Percentiles rank a stretch among this genome's conserved stretches.
Conservation (phyloP, 129 eudicot genomes). For the Escallonia rubra region DNA sequence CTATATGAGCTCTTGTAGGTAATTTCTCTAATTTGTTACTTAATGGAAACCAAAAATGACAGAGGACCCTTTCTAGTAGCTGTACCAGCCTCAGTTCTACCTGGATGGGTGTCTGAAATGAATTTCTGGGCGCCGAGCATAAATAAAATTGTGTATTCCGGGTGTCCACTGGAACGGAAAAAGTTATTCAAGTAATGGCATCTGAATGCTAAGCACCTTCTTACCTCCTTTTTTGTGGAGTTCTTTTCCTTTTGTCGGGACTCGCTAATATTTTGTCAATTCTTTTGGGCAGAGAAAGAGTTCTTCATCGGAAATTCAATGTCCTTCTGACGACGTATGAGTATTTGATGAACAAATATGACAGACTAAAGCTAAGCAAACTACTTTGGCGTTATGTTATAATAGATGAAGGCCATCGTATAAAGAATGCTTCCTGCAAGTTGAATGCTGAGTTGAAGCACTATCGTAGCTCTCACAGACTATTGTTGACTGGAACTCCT, state of each 20-base stretch:
- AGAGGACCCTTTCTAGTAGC: constrained; percentile 97
- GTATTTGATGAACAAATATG: constrained; percentile 99
- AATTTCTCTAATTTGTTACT: constrained; percentile 83
- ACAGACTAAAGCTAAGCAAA: constrained; percentile 92
- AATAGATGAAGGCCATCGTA: constrained; percentile 98
- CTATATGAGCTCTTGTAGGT: constrained; percentile 46
- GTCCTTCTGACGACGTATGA: constrained; percentile 95
- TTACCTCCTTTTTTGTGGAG: neutral
- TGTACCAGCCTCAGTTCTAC: constrained; percentile 94
- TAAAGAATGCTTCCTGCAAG: constrained; percentile 99
- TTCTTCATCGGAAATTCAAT: constrained; percentile 87
- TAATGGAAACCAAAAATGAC: constrained; percentile 95
- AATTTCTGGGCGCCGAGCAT: constrained; percentile 92
- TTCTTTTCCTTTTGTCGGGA: neutral
- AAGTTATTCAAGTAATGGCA: constrained; percentile 76
- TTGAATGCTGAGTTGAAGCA: constrained; percentile 96
- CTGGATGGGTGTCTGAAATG: constrained; percentile 93
- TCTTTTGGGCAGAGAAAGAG: constrained; percentile 60
- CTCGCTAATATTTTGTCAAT: constrained; percentile 6
- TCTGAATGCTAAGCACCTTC: constrained; percentile 1
- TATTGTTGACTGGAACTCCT: constrained; percentile 95
- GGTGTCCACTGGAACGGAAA: constrained; percentile 91
- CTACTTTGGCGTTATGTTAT: constrained; percentile 92
- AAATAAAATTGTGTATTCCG: constrained; percentile 83
- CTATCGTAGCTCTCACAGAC: constrained; percentile 84